Evolutionary conservation across 768 basidiomycete species (phyloP), one percentile per base, ranked within the genome.

Genomic region (Tricholomella constricta): DNA sequence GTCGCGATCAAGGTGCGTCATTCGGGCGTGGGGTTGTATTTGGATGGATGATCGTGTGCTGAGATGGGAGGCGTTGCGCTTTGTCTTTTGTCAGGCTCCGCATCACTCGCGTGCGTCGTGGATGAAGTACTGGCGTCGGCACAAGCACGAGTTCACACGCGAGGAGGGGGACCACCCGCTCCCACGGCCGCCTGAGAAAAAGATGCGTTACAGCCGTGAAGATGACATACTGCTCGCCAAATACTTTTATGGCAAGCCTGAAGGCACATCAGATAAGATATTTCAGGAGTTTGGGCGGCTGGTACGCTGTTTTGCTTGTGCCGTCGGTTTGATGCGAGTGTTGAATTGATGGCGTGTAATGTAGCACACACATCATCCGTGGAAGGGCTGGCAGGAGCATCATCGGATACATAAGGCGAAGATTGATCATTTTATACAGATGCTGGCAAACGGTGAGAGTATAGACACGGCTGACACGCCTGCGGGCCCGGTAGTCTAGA

Each of bases 341-440:
- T 51, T 36, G 54, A 36, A 46, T 48, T 47, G 14, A 17, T 45
- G 20, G 29, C 34, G 19, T 45, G 35, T 34, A 43, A 48, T 56
- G 15, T 61, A 94, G 91, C 79, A 92, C 67, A 83, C 90, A 2
- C 89, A 92, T 65, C 91, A 94, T 72, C 91, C 91, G 2, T 94
- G 91, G 91, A 94, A 94, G 66, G 91, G 91, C 12, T 94, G 91
- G 91, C 91, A 94, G 67, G 91, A 94, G 62, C 91, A 93, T 65
- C 86, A 92, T 65, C 82, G 91, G 37, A 91, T 92, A 61, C 91
- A 93, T 66, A 93, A 92, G 64, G 78, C 83, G 11, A 91, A 89
- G 64, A 91, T 93, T 56, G 91, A 92, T 61, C 85, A 91, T 69
- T 78, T 89, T 35, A 86, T 90, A 37, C 74, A 83, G 54, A 76